Percentiles rank a stretch among this genome's conserved stretches.
Evolutionary conservation across 768 basidiomycete genomes (phyloP).

Genomic region (Pilatotrama ljubarskyi): DNA sequence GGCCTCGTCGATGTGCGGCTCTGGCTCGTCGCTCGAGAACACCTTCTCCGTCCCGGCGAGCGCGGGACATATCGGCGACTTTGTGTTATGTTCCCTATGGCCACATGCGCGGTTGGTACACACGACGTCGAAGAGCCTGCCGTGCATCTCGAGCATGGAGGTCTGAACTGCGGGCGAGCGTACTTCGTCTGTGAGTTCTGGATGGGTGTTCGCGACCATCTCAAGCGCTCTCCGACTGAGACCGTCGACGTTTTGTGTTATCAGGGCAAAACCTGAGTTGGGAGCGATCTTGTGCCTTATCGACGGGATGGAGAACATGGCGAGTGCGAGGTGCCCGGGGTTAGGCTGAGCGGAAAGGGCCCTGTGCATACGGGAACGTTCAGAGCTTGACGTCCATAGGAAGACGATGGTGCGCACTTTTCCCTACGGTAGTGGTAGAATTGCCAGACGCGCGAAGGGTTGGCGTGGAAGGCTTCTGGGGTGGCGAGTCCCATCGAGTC

Average conservation of each 20-base stretch:
- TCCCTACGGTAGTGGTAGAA: conserved; percentile 66
- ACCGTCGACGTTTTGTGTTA: conserved; percentile 67
- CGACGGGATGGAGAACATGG: conserved; percentile 43
- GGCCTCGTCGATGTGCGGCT: conserved; percentile 25
- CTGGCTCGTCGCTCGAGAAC: conserved; percentile 36
- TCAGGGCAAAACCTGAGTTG: conserved; percentile 44
- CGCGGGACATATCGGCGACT: conserved; percentile 23
- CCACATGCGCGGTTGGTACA: conserved; percentile 48
- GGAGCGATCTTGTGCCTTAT: conserved; percentile 43
- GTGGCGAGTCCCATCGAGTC: conserved; percentile 53
- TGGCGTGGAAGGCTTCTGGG: conserved; percentile 48
- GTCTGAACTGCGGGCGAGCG: conserved; percentile 7
- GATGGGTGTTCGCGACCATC: conserved; percentile 16
- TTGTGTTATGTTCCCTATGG: conserved; percentile 39
- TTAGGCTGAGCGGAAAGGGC: conserved; percentile 52
- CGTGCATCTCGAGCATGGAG: conserved; percentile 59
- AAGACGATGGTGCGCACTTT: conserved; percentile 34
- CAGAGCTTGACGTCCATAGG: not conserved
- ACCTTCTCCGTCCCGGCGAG: conserved; percentile 23
- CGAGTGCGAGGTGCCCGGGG: conserved; percentile 54
- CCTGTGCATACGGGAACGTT: conserved; percentile 30
- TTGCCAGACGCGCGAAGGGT: conserved; percentile 59
- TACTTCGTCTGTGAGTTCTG: conserved; percentile 3
- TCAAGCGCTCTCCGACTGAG: conserved; percentile 44
- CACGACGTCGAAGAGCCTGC: conserved; percentile 51